These are phyloP conservation scores for Astrothelium subdiscretum DNA, from an alignment of 495 filamentous ascomycete species.

Conservation along the genomic window DNA sequence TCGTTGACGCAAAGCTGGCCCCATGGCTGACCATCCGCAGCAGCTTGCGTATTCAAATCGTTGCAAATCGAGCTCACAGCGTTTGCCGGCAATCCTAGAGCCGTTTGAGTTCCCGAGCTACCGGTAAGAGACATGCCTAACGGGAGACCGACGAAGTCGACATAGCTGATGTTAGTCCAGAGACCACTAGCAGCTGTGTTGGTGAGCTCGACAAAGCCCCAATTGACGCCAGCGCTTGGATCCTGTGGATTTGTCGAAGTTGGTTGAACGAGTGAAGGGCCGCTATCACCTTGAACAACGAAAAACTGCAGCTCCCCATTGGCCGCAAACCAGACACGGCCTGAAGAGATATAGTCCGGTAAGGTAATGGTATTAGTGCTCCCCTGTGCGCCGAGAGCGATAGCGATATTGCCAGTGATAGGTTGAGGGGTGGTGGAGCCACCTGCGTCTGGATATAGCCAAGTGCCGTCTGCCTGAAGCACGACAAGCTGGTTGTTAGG, in stretches of 20 bases:
- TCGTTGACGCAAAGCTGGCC: slow-evolving; percentile 26
- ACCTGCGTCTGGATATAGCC: slow-evolving; percentile 26
- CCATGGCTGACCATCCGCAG: slow-evolving; percentile 30
- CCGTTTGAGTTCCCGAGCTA: slow-evolving; percentile 24
- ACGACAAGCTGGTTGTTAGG: slow-evolving; percentile 23
- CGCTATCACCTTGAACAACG: slow-evolving; percentile 22
- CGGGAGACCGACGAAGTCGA: slow-evolving; percentile 37
- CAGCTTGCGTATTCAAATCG: slow-evolving; percentile 24
- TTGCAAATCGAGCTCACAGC: slow-evolving; percentile 29
- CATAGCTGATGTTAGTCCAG: slow-evolving; percentile 36
- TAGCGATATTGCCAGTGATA: slow-evolving; percentile 22
- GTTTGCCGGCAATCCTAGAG: slow-evolving; percentile 24
- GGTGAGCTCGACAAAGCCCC: slow-evolving; percentile 38
- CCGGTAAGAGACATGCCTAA: slow-evolving; percentile 30
- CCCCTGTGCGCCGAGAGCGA: slow-evolving; percentile 23
- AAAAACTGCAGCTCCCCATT: slow-evolving; percentile 33
- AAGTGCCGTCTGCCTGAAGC: slow-evolving; percentile 27
- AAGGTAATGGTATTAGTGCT: slow-evolving; percentile 30
- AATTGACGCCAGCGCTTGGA: slow-evolving; percentile 31
- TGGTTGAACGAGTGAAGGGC: slow-evolving; percentile 31
- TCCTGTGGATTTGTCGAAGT: slow-evolving; percentile 32
- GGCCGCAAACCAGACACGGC: slow-evolving; percentile 33
- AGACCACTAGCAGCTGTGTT: slow-evolving; percentile 28
- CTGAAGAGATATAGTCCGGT: slow-evolving; percentile 30
- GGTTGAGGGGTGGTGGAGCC: slow-evolving; percentile 16